phyloP scores from a whole-genome alignment of 1,284 basidiomycete species.

The Erythrobasidium hasegawianum region DNA sequence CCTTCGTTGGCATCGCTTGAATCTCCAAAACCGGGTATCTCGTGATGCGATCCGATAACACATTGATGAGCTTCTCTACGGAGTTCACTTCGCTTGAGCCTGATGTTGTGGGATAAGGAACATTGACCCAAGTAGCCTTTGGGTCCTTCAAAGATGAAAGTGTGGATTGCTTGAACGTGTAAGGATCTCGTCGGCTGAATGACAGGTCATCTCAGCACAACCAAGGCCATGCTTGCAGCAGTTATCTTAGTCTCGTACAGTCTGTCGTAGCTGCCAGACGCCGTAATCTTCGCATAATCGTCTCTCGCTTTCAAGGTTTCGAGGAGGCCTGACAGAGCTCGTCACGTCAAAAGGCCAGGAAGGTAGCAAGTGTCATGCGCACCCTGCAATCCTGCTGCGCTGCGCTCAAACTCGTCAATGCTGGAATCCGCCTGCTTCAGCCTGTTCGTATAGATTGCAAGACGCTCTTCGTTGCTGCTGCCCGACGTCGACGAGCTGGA shows the following conservation, averaged over 20 bases:
- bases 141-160: neutral
- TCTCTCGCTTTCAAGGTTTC: neutral
- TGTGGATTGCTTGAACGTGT: neutral
- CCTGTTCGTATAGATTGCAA: constrained; percentile 13
- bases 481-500: neutral
- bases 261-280: neutral
- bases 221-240: neutral
- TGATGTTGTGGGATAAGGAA: neutral
- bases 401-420: constrained; percentile 7
- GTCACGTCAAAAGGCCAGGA: neutral
- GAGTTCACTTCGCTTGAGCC: neutral
- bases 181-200: neutral
- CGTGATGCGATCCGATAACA: neutral
- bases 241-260: neutral
- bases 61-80: neutral
- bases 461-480: neutral
- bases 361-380: neutral
- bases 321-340: neutral
- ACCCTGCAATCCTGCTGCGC: constrained; percentile 13
- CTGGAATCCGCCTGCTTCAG: constrained; percentile 3
- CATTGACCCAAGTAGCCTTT: neutral
- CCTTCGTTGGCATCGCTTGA: constrained; percentile 7
- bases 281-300: neutral
- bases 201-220: neutral
- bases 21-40: neutral